Evolutionary conservation across 805 yeast genomes (phyloP), one percentile per base, ranked within the genome.

Genomic region (Dipodascopsis tothii): DNA sequence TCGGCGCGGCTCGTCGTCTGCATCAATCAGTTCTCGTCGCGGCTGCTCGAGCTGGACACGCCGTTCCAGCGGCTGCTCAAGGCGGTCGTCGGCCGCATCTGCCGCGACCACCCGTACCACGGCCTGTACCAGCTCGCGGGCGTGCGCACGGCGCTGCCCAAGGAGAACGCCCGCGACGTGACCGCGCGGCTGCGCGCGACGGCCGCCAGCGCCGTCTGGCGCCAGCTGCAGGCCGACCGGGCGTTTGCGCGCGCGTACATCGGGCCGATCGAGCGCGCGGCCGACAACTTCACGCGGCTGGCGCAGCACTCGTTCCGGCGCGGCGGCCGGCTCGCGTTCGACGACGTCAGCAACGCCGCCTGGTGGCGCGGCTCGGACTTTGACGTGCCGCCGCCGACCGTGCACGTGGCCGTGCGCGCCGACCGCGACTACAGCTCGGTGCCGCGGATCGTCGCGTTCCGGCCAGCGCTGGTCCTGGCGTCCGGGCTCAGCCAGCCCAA

Each of bases 401-500:
- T 64, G 17, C 53, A 58, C 3, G 57, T 80, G 17, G 59, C 68
- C 0, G 60, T 78, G 0, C 69, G 74, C 2, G 57, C 58, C 1
- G 64, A 67, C 33, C 66, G 70, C 1, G 62, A 68, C 9, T 81
- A 83, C 55, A 42, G 56, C 0, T 43, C 57, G 9, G 60, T 77
- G 0, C 78, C 85, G 0, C 56, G 59, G 1, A 73, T 92, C 35
- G 35, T 50, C 0, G 49, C 55, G 0, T 71, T 84, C 2, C 71
- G 69, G 3, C 62, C 70, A 0, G 61, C 56, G 2, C 66, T 88
- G 1, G 49, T 62, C 0, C 70, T 85, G n/a, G 92, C 97, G 0
- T 77, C 92, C 0, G 99, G 99, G 2, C 62, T 90, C 7, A 85
- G 95, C 50, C 71, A 79, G 47, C 99, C 99, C 0, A 90, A 90